Base-by-base conservation (phyloP, 805 yeast species). In the Candida namnaoensis region DNA sequence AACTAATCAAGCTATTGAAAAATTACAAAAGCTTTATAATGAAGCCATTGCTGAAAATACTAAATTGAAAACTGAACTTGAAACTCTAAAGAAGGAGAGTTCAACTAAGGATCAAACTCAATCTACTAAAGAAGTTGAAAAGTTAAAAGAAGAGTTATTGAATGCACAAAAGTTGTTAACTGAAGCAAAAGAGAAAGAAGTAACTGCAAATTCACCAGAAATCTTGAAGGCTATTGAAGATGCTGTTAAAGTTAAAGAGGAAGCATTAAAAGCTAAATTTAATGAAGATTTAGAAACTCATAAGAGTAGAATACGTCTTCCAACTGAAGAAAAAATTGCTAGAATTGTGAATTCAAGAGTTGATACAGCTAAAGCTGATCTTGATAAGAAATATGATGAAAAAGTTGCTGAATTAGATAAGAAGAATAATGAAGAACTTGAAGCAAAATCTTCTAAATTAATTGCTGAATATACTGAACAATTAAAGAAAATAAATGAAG, bases 351-450 rank as follows among this genome's bases (percentile, higher is more conserved):
- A 37, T 47, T 23, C 42, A 38, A 24, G 45, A 47, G n/a, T 39
- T 45, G 28, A 50, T 37, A 44, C 47, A 49, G 28, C 42, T 61
- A 39, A 44, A 38, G 13, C 48, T 37, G 41, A 46, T 37, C 40
- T 39, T 38, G 13, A 41, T 8, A 30, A 30, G 33, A 30, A 53
- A 26, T 45, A 51, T n/a, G 50, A 49, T 24, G 58, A 52, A 7
- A 30, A 53, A 26, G 45, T 52, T n/a, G 50, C 48, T 24, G 58
- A 52, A 7, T 42, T 44, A 7, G 47, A 44, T 34, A 48, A 44
- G 27, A 46, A 50, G 12, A 37, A 49, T 12, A 56, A 58, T 26
- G 58, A 56, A 32, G 50, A 48, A 19, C 37, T 59, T 13, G 47
- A 57, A 37, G 44, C 47, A 7, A 50, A 62, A 34, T 41, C 55